A percentile compares a stretch with the other conserved stretches of the same genome.
Conservation (phyloP, 179 eudicot genomes). For the Camellia oleifera region DNA sequence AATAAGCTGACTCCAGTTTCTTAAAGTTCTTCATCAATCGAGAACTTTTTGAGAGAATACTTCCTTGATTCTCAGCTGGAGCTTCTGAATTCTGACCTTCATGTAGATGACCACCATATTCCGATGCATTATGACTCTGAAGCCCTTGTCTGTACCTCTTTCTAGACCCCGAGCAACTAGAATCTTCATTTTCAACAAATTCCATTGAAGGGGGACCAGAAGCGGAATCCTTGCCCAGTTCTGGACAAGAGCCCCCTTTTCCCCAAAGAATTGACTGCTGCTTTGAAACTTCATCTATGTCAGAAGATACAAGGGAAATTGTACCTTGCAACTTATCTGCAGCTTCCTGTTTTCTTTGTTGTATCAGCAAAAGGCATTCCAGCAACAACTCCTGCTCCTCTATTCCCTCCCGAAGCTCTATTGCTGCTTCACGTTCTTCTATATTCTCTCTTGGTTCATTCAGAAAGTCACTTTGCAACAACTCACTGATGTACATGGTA, state of each 20-base stretch:
- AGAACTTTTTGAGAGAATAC: constrained; percentile 50
- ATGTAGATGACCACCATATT: constrained; percentile 31
- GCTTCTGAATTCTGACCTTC: constrained; percentile 37
- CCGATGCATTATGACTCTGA: constrained; percentile 27
- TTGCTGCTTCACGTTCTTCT: constrained; percentile 82
- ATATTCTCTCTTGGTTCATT: constrained; percentile 68
- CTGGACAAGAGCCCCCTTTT: constrained; percentile 41
- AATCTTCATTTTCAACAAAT: constrained; percentile 39
- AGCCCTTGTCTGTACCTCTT: constrained; percentile 46
- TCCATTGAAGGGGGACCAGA: constrained; percentile 28
- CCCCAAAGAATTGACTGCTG: constrained; percentile 47
- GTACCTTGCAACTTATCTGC: constrained; percentile 61
- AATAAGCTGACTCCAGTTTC: constrained; percentile 87
- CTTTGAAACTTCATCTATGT: constrained; percentile 66
- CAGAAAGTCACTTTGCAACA: constrained; percentile 85
- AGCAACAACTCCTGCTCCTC: constrained; percentile 86
- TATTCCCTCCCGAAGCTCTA: constrained; percentile 74
- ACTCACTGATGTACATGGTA: constrained; percentile 53
- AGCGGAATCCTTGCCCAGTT: constrained; percentile 28
- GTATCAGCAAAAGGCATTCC: constrained; percentile 65
- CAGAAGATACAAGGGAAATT: constrained; percentile 77
- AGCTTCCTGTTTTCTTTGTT: constrained; percentile 74
- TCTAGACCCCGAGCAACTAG: constrained; percentile 36
- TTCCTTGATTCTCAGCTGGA: constrained; percentile 35
- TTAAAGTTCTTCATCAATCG: constrained; percentile 76